A percentile compares a stretch with the other conserved stretches of the same genome.
Conservation (phyloP, 2,329 filamentous ascomycete species). For the Ophiostoma australiae region DNA sequence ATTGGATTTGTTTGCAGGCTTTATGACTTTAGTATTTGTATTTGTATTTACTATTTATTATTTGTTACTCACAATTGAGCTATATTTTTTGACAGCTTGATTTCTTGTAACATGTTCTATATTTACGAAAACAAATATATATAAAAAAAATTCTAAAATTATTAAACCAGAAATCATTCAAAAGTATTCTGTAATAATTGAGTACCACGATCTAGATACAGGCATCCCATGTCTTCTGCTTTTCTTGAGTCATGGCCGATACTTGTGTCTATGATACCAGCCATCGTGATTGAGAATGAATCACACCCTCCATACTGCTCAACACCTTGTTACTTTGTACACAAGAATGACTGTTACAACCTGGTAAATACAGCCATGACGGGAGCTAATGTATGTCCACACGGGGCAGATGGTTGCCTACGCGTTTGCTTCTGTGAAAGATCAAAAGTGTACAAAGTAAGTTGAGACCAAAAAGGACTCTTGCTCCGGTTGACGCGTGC, state of each 20-base stretch:
- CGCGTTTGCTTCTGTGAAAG: background rate
- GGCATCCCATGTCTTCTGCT: background rate
- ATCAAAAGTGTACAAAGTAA: background rate
- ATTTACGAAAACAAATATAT: background rate
- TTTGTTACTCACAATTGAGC: no score
- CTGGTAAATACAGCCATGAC: background rate
- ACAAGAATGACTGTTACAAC: background rate
- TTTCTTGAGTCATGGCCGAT: background rate
- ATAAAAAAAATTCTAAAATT: no score
- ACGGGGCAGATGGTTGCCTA: constrained; percentile 3
- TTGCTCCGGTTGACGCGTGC: background rate
- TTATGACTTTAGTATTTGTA: background rate
- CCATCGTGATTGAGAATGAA: background rate
- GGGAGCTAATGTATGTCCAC: constrained; percentile 6
- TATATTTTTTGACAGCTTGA: background rate
- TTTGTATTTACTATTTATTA: background rate
- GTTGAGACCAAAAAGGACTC: background rate
- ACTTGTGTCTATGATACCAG: background rate
- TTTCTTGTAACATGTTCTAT: background rate
- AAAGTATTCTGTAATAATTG: background rate
- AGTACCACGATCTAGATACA: background rate
- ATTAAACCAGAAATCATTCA: background rate
- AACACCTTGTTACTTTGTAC: background rate
- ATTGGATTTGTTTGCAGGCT: background rate
- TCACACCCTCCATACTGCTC: background rate